Conservation (phyloP, 768 basidiomycete species). For the Mycena kentingensis region DNA sequence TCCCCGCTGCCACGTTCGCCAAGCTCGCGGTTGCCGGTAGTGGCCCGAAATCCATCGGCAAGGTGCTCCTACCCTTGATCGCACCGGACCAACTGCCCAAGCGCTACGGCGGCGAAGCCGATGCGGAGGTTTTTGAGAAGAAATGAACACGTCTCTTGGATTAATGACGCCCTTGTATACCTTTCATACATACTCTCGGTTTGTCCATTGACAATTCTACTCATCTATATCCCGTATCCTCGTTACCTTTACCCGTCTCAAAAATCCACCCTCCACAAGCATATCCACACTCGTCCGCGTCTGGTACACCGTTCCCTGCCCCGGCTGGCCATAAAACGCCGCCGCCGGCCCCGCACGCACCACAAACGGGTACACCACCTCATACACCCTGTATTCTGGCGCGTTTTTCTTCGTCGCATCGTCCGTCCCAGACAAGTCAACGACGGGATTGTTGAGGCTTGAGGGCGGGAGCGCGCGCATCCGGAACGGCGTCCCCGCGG, state of each 20-base stretch:
- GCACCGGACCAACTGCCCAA: constrained; percentile 60
- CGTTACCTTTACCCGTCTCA: not conserved
- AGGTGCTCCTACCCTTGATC: constrained; percentile 61
- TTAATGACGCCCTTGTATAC: not conserved
- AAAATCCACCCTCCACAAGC: constrained; percentile 4
- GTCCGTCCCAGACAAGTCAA: not conserved
- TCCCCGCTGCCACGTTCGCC: constrained; percentile 71
- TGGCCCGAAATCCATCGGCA: constrained; percentile 57
- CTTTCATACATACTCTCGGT: not conserved
- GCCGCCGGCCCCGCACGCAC: constrained; percentile 12
- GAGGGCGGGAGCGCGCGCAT: constrained; percentile 14
- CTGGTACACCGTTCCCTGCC: constrained; percentile 17
- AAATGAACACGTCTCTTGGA: too few species aligned
- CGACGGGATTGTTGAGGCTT: constrained; percentile 11
- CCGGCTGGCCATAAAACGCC: constrained; percentile 17
- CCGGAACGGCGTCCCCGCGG: constrained; percentile 13
- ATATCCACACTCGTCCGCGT: not conserved
- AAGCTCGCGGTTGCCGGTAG: constrained; percentile 81
- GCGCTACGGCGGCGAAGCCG: constrained; percentile 69
- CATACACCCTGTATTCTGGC: constrained; percentile 18
- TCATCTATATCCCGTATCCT: not conserved
- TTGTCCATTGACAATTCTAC: not conserved
- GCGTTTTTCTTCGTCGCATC: not conserved
- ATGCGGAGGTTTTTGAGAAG: constrained; percentile 27
- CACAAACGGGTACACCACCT: constrained; percentile 12